A percentile compares a stretch with the other conserved stretches of the same genome.
Evolutionary conservation across 345 rosid species (phyloP).

Genomic region (Arabidopsis arenosa): DNA sequence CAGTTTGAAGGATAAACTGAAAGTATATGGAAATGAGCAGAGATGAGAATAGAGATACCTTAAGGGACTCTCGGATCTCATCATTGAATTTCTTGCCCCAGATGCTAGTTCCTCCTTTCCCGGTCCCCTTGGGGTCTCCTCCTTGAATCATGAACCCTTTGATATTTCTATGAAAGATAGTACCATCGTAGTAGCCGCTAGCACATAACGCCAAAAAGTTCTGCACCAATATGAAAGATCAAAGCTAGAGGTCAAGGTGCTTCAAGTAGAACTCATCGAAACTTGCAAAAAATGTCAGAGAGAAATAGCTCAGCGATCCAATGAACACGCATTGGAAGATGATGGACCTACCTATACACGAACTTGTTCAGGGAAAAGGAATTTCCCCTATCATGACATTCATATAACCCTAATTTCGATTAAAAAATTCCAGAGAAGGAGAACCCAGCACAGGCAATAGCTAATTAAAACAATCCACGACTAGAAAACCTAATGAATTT

Average conservation of each 20-base stretch:
- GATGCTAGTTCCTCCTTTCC: conserved; percentile 97
- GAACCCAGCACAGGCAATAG: not conserved
- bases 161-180: conserved; percentile 88
- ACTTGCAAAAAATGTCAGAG: no score
- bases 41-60: conserved; percentile 53
- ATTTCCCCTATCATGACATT: no score
- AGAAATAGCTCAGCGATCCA: no score
- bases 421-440: no score
- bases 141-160: conserved; percentile 99
- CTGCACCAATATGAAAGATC: conserved; percentile 47
- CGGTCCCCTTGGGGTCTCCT: conserved; percentile 95
- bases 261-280: not conserved
- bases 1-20: not conserved
- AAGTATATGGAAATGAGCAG: not conserved
- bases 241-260: not conserved
- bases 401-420: no score
- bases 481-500: no score
- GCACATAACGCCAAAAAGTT: conserved; percentile 96
- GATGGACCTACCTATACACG: no score
- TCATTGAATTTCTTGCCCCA: conserved; percentile 99
- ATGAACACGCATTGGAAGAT: no score
- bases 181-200: conserved; percentile 90
- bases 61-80: conserved; percentile 95
- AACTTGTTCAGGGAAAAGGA: no score
- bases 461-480: not conserved